Conservation (phyloP, 768 basidiomycete species). For the Macrolepiota dolichaula region DNA sequence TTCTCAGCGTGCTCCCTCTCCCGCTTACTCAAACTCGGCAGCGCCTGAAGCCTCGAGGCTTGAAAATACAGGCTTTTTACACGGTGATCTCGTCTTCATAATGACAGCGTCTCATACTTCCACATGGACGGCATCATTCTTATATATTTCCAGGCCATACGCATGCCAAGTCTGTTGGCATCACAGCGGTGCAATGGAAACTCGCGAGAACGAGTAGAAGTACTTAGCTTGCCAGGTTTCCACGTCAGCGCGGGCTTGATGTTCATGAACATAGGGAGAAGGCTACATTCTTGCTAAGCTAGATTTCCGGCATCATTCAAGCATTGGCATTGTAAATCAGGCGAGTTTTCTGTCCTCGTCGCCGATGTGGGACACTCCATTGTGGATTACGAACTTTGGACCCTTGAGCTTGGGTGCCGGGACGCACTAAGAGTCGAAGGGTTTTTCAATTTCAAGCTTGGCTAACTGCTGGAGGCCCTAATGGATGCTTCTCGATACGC, state of each 20-base stretch:
- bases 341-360: not conserved
- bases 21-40: not conserved
- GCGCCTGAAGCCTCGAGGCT: not conserved
- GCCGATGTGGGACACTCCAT: not conserved
- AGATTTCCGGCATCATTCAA: not conserved
- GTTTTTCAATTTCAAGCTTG: not conserved
- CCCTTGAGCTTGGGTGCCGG: not conserved
- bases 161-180: not conserved
- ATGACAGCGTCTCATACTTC: not conserved
- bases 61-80: not conserved
- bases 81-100: not conserved
- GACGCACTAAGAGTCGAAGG: not conserved
- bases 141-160: not conserved
- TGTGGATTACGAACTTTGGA: not conserved
- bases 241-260: not conserved
- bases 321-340: not conserved
- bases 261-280: not conserved
- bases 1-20: not conserved
- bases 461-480: not conserved
- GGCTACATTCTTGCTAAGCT: not conserved
- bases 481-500: not conserved
- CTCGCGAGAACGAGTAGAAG: not conserved
- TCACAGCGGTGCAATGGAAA: not conserved
- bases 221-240: not conserved
- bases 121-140: slow-evolving; percentile 1